Base-by-base conservation (phyloP, 2,329 filamentous ascomycete genomes). In the Trichoderma sp. region DNA sequence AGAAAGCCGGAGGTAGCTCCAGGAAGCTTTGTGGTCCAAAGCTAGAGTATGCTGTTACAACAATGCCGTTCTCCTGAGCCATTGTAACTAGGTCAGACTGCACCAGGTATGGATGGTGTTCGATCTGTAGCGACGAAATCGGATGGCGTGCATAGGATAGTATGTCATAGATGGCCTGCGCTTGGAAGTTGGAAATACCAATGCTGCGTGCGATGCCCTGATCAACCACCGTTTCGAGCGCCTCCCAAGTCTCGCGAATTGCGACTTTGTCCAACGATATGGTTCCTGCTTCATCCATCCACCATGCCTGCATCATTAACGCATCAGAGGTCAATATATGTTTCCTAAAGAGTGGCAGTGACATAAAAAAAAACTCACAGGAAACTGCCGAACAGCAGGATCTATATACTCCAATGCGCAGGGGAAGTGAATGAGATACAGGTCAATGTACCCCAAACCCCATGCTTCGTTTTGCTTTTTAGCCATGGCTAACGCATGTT, bases 371-470 rank as follows among this genome's bases (percentile, higher is more conserved):
- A 14, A 24, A 12, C 47, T 26, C 11, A 62, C 58, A 28, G 53
- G 77, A 75, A 75, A 88, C 80, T 73, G 76, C 77, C 76, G 80
- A 84, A 81, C 74, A 81, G 68, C 79, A 66, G 81, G 81, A 57
- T 81, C 80, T 69, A 85, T 83, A 78, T 83, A 84, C 77, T 84
- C 78, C 51, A 83, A 79, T 3, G 83, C 78, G 73, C 84, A 80
- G 73, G 84, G 84, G 79, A 85, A 93, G 81, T 97, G 93, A 76
- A 95, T 89, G 77, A 95, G 85, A 87, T 90, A 97, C 73, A 96
- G 88, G 81, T 96, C 93, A 80, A 97, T 94, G 85, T 96, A 95
- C 75, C 93, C 93, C 70, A 96, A 82, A 71, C 91, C 91, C 89
- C 92, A 95, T 83, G 94, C 91, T 75, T 89, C 87, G 73, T 94